Conservation (phyloP, 2,329 filamentous ascomycete genomes). For the Purpureocillium takamizusanense region DNA sequence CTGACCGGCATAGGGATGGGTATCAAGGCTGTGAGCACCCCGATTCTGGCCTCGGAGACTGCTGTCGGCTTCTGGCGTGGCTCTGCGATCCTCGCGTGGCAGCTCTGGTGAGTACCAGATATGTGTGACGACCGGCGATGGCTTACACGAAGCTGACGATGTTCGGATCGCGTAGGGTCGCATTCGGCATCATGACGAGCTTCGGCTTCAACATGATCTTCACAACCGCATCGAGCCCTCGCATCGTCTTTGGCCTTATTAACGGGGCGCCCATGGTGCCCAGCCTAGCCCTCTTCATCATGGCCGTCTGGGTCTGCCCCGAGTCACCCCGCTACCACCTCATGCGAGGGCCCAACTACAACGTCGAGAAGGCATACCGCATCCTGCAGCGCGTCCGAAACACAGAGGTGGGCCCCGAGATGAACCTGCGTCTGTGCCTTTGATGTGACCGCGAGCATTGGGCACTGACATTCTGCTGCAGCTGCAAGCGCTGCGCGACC, state of each 20-base stretch:
- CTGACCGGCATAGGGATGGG: slow-evolving; percentile 28
- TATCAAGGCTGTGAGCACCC: slow-evolving; percentile 37
- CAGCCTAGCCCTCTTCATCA: slow-evolving; percentile 21
- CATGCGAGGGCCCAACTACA: slow-evolving; percentile 25
- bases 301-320: slow-evolving; percentile 26
- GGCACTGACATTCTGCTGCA: slow-evolving; percentile 5
- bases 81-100: slow-evolving; percentile 37
- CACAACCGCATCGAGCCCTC: slow-evolving; percentile 9
- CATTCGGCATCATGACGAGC: slow-evolving; percentile 26
- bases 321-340: slow-evolving; percentile 33
- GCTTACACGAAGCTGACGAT: slow-evolving; percentile 4
- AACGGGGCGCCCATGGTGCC: slow-evolving; percentile 29
- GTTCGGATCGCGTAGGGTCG: slow-evolving; percentile 13
- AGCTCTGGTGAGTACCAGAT: slow-evolving; percentile 25
- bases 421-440: too few species aligned
- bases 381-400: slow-evolving; percentile 25
- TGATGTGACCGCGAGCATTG: not conserved
- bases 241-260: slow-evolving; percentile 19
- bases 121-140: not conserved
- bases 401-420: slow-evolving; percentile 17
- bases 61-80: slow-evolving; percentile 38
- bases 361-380: slow-evolving; percentile 24
- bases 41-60: slow-evolving; percentile 37
- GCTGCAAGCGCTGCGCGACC: slow-evolving; percentile 30
- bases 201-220: slow-evolving; percentile 28